phyloP scores from a whole-genome alignment of 441 rosid species.

The Populus hybrid region DNA sequence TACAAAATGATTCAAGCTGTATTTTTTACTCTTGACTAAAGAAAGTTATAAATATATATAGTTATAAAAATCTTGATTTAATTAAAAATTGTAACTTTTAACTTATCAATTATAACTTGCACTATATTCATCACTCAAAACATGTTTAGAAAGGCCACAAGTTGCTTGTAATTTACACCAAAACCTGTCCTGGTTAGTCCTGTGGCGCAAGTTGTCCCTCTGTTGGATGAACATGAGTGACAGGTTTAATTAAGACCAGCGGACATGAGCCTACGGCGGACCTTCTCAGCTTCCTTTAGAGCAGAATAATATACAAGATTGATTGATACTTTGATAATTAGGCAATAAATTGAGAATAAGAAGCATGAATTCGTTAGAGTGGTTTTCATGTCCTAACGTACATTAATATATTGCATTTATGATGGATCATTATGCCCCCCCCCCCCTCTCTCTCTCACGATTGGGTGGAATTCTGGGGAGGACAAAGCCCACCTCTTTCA shows the following conservation, averaged over 20 bases:
- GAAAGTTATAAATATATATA: too few species aligned
- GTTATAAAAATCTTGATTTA: too few species aligned
- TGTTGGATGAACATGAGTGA: slow-evolving; percentile 31
- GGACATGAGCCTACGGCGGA: slow-evolving; percentile 32
- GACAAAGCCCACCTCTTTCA: neutral
- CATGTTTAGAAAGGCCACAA: slow-evolving; percentile 1
- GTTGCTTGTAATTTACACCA: neutral
- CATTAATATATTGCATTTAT: slow-evolving; percentile 15
- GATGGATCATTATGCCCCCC: neutral
- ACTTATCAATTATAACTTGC: too few species aligned
- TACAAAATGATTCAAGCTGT: too few species aligned
- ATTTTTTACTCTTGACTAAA: too few species aligned
- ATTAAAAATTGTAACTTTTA: too few species aligned
- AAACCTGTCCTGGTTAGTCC: slow-evolving; percentile 3
- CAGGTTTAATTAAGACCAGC: slow-evolving; percentile 21
- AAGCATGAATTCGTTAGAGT: slow-evolving; percentile 10
- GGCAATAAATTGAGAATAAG: slow-evolving; percentile 8
- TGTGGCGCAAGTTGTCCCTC: slow-evolving; percentile 25
- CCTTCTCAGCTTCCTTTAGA: slow-evolving; percentile 30
- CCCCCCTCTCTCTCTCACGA: neutral
- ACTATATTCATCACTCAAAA: too few species aligned
- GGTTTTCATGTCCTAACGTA: slow-evolving; percentile 5
- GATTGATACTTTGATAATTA: slow-evolving; percentile 35
- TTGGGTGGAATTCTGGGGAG: neutral
- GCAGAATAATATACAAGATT: slow-evolving; percentile 11